Conservation (phyloP, 208 protist genomes). For the Histomonas meleagridis region DNA sequence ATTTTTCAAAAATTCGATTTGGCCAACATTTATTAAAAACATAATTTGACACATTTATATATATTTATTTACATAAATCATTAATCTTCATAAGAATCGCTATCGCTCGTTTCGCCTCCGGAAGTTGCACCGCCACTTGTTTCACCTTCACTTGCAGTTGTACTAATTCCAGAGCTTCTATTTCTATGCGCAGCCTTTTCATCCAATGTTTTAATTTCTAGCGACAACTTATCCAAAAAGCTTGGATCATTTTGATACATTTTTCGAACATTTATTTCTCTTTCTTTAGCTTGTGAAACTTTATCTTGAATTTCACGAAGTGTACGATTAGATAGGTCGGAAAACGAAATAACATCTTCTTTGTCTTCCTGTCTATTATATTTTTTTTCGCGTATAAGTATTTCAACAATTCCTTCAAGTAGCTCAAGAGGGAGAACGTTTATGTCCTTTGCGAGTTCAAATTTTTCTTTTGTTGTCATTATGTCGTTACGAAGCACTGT, state of each 20-base stretch:
- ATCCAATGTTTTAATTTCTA: neutral
- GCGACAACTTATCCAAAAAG: neutral
- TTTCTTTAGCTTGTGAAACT: neutral
- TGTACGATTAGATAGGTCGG: neutral
- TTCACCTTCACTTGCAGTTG: neutral
- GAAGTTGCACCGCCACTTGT: no score
- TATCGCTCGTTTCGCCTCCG: neutral
- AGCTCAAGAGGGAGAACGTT: neutral
- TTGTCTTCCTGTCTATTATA: neutral
- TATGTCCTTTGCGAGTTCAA: neutral
- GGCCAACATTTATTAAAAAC: no score
- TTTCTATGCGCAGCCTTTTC: neutral
- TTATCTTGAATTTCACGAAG: neutral
- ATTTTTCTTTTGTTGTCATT: slow-evolving; percentile 5
- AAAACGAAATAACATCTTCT: neutral
- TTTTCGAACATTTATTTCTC: neutral
- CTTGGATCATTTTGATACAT: slow-evolving; percentile 19
- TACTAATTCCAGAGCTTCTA: neutral
- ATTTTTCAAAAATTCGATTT: no score
- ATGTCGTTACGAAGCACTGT: neutral
- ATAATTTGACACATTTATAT: no score
- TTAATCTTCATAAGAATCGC: no score
- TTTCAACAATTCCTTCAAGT: neutral
- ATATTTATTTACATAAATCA: no score
- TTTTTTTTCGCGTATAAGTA: neutral